Conservation (phyloP, 768 basidiomycete species). For the Russula ochroleuca region DNA sequence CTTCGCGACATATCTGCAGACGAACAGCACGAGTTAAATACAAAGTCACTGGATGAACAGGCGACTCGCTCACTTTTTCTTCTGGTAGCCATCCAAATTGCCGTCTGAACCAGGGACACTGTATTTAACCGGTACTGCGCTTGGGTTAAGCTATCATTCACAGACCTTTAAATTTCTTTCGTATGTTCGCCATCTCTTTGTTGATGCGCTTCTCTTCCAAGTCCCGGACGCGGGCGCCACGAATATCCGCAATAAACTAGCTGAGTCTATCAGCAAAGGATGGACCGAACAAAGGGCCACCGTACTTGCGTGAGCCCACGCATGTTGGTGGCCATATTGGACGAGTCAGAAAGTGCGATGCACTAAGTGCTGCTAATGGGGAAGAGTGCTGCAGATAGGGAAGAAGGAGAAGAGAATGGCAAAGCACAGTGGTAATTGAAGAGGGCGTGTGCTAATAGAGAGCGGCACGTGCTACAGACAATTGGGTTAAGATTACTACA, state of each 20-base stretch:
- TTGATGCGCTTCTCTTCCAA: slow-evolving; percentile 98
- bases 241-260: slow-evolving; percentile 98
- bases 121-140: neutral
- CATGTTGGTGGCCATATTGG: slow-evolving; percentile 82
- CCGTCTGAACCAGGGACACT: slow-evolving; percentile 49
- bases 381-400: neutral
- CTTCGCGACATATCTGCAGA: slow-evolving; percentile 83
- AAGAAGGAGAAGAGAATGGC: neutral
- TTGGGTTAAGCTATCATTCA: neutral
- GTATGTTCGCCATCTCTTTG: slow-evolving; percentile 99
- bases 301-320: slow-evolving; percentile 87
- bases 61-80: slow-evolving; percentile 69
- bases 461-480: slow-evolving; percentile 7
- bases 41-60: slow-evolving; percentile 10
- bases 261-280: slow-evolving; percentile 19
- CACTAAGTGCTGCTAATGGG: slow-evolving; percentile 17
- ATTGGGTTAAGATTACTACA: too few relatives aligned
- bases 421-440: neutral
- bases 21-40: neutral
- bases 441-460: neutral
- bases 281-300: slow-evolving; percentile 1
- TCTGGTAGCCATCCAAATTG: slow-evolving; percentile 85
- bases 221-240: slow-evolving; percentile 93
- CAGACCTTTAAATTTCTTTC: slow-evolving; percentile 96
- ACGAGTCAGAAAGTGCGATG: neutral